Base-by-base conservation (phyloP, 192 early-diverging fungal genomes). In the Backusella liffmaniae region DNA sequence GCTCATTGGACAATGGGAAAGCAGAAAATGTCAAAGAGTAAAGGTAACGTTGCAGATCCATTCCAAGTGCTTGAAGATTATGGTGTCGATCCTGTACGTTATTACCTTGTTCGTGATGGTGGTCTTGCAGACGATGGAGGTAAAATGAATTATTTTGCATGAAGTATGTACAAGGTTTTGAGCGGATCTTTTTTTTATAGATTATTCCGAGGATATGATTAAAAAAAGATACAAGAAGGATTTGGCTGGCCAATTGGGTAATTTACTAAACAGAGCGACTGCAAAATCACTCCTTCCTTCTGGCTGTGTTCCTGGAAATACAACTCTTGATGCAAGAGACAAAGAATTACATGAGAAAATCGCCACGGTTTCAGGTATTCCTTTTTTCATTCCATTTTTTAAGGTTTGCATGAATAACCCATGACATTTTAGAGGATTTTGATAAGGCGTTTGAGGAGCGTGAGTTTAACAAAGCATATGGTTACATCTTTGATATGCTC, bases 21-120 rank as follows among this genome's bases (percentile, higher is more conserved):
- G 70, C 88, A 92, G 62, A 99, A 99, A 81, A 99, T 99, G 96
- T 97, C 96, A 29, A 99, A 99, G 80, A 94, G 92, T 84, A 81
- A 85, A 59, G 96, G 96, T 15, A 99, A 97, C 73, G 97, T 97
- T 0, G 94, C 91, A 0, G 94, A 98, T 77, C 97, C 97, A 1
- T 86, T 92, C 72, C 81, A 84, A 35, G 84, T 90, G 29, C 83
- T 98, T 66, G 70, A 89, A 8, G 72, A 74, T 21, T 97, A 90
- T 74, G 96, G 97, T 5, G 91, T 94, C 5, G 97, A 99, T 75
- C 78, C 95, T 7, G 87, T 97, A 21, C 90, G 96, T 36, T 99
- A 93, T 72, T 99, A 91, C 80, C 86, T 99, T 39, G 90, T 97
- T 74, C 91, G 94, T 32, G 94, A 98, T 85, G 96, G 97, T 41